Conservation (phyloP, 2,329 filamentous ascomycete species). For the Clonostachys rhizophaga region DNA sequence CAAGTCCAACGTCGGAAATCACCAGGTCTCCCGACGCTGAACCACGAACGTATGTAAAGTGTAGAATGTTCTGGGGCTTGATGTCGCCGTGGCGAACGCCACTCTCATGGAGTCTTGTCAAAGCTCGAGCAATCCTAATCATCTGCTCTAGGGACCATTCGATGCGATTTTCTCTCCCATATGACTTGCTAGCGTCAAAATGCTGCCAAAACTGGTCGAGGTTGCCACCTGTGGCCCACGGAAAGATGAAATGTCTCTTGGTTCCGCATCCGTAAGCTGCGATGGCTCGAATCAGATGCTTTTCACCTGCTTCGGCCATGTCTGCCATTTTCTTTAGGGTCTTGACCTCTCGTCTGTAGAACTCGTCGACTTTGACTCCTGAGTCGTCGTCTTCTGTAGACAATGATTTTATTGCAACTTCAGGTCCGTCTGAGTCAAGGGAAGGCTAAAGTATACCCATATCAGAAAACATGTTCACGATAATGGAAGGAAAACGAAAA, state of each 20-base stretch:
- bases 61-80: not conserved
- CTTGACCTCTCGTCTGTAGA: not conserved
- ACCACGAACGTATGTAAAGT: not conserved
- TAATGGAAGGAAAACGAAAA: no score
- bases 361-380: not conserved
- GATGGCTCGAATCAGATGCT: not conserved
- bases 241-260: not conserved
- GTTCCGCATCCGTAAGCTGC: not conserved
- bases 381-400: no score
- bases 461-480: no score
- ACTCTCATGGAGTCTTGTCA: not conserved
- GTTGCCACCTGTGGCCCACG: not conserved
- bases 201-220: not conserved
- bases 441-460: no score
- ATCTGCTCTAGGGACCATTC: not conserved
- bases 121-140: not conserved
- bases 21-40: not conserved
- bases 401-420: no score
- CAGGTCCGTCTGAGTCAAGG: no score
- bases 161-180: not conserved
- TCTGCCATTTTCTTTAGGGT: not conserved
- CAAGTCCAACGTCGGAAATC: not conserved
- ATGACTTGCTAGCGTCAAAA: not conserved
- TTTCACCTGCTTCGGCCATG: not conserved
- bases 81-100: not conserved